phyloP scores from a whole-genome alignment of 2,329 filamentous ascomycete species.

The Fusarium albosuccineum region DNA sequence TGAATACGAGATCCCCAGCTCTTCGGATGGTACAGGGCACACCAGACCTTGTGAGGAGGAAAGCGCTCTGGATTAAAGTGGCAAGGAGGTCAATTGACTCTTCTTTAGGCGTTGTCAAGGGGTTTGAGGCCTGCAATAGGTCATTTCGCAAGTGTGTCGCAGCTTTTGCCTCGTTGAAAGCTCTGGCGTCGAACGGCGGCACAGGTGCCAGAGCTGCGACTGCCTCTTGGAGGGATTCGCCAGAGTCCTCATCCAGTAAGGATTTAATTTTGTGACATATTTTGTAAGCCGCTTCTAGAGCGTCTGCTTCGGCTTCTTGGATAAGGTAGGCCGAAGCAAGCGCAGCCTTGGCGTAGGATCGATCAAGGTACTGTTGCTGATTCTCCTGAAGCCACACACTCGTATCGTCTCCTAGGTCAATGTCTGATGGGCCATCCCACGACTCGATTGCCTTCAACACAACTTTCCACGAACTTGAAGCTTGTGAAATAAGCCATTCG shows the following conservation, averaged over 20 bases:
- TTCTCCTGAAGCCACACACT: conserved; percentile 70
- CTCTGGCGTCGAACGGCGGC: conserved; percentile 48
- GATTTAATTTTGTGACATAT: conserved; percentile 68
- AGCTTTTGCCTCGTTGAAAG: conserved; percentile 42
- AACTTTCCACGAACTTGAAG: conserved; percentile 71
- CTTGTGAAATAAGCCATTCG: conserved; percentile 74
- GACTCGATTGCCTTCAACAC: conserved; percentile 74
- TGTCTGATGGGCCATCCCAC: conserved; percentile 80
- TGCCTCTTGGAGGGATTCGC: conserved; percentile 64
- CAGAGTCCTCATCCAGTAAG: conserved; percentile 71
- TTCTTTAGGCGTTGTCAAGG: conserved; percentile 71
- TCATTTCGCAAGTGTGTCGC: conserved; percentile 53
- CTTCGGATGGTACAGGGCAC: conserved; percentile 64
- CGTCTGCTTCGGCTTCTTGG: conserved; percentile 69
- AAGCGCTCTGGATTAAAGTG: conserved; percentile 72
- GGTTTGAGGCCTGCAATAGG: conserved; percentile 71
- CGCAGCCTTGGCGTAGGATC: conserved; percentile 75
- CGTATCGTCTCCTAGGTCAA: conserved; percentile 74
- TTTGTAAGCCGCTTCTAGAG: conserved; percentile 70
- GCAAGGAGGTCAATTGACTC: conserved; percentile 71
- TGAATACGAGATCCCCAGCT: conserved; percentile 73
- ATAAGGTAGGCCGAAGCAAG: conserved; percentile 77
- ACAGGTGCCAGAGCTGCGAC: conserved; percentile 58
- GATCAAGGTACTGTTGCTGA: conserved; percentile 70
- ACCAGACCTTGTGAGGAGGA: conserved; percentile 65